Percentiles rank a stretch among this genome's conserved stretches.
Conservation (phyloP, 2,329 filamentous ascomycete species). For the Ophiosphaerella korrae region DNA sequence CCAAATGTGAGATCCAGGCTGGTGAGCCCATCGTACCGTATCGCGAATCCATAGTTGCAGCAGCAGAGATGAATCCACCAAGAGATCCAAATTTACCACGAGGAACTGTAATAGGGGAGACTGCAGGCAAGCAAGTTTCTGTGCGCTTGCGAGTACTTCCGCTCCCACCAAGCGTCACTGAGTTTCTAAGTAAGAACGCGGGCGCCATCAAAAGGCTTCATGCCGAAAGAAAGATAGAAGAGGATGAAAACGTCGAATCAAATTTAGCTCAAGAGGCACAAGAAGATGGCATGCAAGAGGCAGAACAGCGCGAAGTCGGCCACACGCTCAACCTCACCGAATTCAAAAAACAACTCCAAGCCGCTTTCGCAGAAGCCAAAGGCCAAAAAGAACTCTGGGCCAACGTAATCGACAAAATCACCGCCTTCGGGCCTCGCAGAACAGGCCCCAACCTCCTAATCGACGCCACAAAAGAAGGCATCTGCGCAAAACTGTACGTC, state of each 20-base stretch:
- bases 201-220: conserved; percentile 80
- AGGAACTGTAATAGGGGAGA: conserved; percentile 75
- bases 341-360: conserved; percentile 73
- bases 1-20: conserved; percentile 90
- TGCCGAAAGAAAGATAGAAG: conserved; percentile 65
- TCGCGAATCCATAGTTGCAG: conserved; percentile 85
- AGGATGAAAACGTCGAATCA: conserved; percentile 35
- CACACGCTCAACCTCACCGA: conserved; percentile 73
- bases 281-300: conserved; percentile 49
- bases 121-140: conserved; percentile 83
- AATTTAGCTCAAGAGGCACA: conserved; percentile 55
- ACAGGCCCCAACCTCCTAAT: conserved; percentile 88
- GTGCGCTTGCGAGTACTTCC: conserved; percentile 79
- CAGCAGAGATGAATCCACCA: conserved; percentile 89
- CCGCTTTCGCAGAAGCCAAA: conserved; percentile 72
- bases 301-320: conserved; percentile 61
- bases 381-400: conserved; percentile 78
- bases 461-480: conserved; percentile 74
- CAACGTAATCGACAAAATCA: conserved; percentile 76
- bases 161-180: conserved; percentile 76
- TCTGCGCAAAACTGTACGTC: conserved; percentile 74
- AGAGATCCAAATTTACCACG: conserved; percentile 84
- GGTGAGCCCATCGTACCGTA: conserved; percentile 96
- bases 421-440: conserved; percentile 85
- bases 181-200: conserved; percentile 82